Evolutionary conservation across 2,329 filamentous ascomycete genomes (phyloP).

Genomic region (Arthroderma sp.): DNA sequence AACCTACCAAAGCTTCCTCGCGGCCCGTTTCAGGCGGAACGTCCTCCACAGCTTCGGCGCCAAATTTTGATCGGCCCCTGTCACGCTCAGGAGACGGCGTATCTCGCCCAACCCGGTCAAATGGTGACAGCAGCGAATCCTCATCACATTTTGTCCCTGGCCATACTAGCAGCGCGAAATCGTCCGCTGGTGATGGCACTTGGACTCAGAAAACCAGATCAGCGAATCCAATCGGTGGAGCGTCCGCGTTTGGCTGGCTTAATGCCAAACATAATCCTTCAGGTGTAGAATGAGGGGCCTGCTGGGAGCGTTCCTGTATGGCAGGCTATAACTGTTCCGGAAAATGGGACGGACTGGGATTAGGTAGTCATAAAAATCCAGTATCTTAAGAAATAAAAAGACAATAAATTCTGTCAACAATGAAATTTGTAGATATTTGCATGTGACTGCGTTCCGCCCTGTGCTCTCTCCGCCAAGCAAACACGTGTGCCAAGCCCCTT

Average conservation of each 20-base stretch:
- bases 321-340: too few relatives aligned
- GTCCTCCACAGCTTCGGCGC: neutral
- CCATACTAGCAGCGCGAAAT: constrained; percentile 6
- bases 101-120: neutral
- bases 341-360: too few relatives aligned
- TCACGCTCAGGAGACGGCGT: neutral
- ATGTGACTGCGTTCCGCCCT: too few relatives aligned
- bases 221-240: constrained; percentile 49
- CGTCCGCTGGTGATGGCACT: constrained; percentile 16
- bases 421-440: too few relatives aligned
- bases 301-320: too few relatives aligned
- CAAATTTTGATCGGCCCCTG: neutral
- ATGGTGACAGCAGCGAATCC: neutral
- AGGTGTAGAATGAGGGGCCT: neutral
- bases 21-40: constrained; percentile 6
- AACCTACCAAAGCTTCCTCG: constrained; percentile 52
- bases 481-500: too few relatives aligned
- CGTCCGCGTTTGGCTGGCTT: constrained; percentile 12
- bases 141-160: neutral
- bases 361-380: too few relatives aligned
- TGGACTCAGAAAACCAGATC: constrained; percentile 39
- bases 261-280: constrained; percentile 1
- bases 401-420: too few relatives aligned
- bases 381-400: too few relatives aligned
- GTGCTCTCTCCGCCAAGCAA: too few relatives aligned